A percentile compares a stretch with the other conserved stretches of the same genome.
These are phyloP conservation scores for Sporisorium iseilematis-ciliati DNA, from an alignment of 1,284 basidiomycete species.

Conservation along the genomic window DNA sequence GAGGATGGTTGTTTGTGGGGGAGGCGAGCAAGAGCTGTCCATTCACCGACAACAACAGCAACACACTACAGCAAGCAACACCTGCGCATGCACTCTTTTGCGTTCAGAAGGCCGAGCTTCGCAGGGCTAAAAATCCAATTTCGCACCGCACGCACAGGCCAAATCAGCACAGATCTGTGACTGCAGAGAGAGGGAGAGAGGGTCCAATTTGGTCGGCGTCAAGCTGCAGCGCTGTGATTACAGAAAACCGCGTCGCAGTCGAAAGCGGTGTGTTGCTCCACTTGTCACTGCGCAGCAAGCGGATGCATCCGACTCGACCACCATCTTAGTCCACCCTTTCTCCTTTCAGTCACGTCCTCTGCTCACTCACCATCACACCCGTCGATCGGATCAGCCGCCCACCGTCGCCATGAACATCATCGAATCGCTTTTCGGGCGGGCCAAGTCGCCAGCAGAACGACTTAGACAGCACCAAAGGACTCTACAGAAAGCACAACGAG, in stretches of 20 bases:
- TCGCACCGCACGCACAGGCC: no score
- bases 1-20: not conserved
- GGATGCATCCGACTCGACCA: no score
- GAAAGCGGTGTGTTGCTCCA: no score
- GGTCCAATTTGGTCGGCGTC: no score
- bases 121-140: no score
- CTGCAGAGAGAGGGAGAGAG: no score
- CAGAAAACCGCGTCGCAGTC: no score
- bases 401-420: slow-evolving; percentile 48
- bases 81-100: not conserved
- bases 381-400: not conserved
- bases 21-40: not conserved
- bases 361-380: not conserved
- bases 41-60: not conserved
- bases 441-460: slow-evolving; percentile 93
- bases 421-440: slow-evolving; percentile 79
- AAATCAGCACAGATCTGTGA: no score
- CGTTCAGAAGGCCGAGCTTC: no score
- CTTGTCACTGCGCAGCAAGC: no score
- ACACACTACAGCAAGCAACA: not conserved
- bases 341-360: not conserved
- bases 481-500: slow-evolving; percentile 94
- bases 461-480: slow-evolving; percentile 95
- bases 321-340: no score
- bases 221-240: no score